A percentile compares a stretch with the other conserved stretches of the same genome.
These are phyloP conservation scores for Phaeosphaeriaceae sp. DNA, from an alignment of 2,329 filamentous ascomycete genomes.

Conservation along the genomic window DNA sequence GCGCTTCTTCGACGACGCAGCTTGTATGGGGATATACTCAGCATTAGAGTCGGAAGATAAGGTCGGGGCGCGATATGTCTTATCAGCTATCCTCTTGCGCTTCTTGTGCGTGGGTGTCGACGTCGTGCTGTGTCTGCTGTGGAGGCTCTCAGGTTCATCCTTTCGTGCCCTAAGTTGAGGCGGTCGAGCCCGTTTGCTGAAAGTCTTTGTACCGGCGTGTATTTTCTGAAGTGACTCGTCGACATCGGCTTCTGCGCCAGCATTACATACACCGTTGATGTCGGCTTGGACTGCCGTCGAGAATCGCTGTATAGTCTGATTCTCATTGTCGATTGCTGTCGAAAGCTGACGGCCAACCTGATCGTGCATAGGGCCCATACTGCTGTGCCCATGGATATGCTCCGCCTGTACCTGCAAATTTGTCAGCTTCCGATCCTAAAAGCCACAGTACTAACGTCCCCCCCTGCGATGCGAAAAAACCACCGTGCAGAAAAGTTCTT, in stretches of 20 bases:
- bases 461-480: too few relatives aligned
- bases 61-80: not conserved
- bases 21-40: not conserved
- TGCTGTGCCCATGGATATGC: conserved; percentile 2
- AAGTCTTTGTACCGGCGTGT: too few relatives aligned
- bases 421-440: too few relatives aligned
- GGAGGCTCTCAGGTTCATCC: not conserved
- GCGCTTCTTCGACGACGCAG: not conserved
- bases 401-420: not conserved
- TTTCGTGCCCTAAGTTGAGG: too few relatives aligned
- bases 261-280: not conserved
- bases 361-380: not conserved
- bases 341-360: not conserved
- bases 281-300: not conserved
- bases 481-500: too few relatives aligned
- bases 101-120: not conserved
- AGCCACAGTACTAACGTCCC: too few relatives aligned
- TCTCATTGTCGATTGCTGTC: not conserved
- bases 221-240: not conserved
- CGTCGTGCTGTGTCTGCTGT: not conserved
- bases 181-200: too few relatives aligned
- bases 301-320: not conserved
- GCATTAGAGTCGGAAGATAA: not conserved
- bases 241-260: not conserved
- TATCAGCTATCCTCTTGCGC: not conserved